Evolutionary conservation across 371 early-diverging fungal genomes (phyloP).

Genomic region (Actinomortierella ambigua): DNA sequence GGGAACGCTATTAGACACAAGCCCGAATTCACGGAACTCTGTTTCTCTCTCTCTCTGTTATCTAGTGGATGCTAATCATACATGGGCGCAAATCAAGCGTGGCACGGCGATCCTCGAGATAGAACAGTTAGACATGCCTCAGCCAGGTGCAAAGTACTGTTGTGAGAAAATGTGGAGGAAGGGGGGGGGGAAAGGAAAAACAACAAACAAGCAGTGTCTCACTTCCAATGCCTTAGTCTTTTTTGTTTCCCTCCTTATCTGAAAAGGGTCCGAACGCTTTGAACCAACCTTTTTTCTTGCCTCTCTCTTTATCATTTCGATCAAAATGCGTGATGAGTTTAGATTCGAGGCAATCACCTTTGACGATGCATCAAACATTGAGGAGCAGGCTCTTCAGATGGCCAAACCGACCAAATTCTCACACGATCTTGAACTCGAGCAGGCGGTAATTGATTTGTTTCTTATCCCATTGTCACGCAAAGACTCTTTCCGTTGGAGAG

Average conservation of each 20-base stretch:
- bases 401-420: conserved; percentile 1
- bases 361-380: conserved; percentile 27
- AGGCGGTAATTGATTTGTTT: conserved; percentile 13
- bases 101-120: conserved; percentile 24
- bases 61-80: conserved; percentile 37
- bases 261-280: background rate
- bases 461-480: too few species aligned
- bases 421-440: conserved; percentile 20
- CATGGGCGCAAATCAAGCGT: conserved; percentile 34
- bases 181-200: background rate
- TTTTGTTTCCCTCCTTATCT: too few species aligned
- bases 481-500: too few species aligned
- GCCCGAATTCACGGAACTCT: background rate
- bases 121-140: conserved; percentile 24
- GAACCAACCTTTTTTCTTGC: background rate
- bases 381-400: conserved; percentile 5
- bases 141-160: conserved; percentile 30
- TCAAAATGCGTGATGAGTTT: too few species aligned
- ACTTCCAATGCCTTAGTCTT: too few species aligned
- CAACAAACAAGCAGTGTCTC: too few species aligned
- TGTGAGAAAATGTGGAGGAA: too few species aligned
- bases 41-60: background rate
- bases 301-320: background rate
- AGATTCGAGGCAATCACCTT: conserved; percentile 30
- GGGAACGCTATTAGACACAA: too few species aligned